Evolutionary conservation across 2,329 filamentous ascomycete species (phyloP).

Genomic region (Ophiosphaerella narmari): DNA sequence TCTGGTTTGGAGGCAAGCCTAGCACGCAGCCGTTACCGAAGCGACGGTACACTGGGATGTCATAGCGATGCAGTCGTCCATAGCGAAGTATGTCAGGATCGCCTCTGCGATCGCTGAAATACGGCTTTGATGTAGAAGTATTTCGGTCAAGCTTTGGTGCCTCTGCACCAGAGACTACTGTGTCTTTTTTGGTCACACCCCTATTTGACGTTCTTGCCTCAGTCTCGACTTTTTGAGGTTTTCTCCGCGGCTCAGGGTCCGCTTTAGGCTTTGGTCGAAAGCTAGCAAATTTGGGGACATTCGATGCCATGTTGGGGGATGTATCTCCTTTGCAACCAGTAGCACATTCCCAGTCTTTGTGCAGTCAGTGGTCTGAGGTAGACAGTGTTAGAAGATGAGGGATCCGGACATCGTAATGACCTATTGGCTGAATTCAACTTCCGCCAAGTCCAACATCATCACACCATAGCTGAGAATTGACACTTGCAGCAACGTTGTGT

Average conservation of each 20-base stretch:
- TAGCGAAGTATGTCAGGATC: slow-evolving; percentile 77
- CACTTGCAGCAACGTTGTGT: too few species aligned
- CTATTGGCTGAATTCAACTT: too few species aligned
- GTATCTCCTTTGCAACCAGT: too few species aligned
- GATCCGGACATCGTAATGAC: too few species aligned
- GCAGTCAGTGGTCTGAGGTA: too few species aligned
- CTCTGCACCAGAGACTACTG: slow-evolving; percentile 44
- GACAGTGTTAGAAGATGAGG: too few species aligned
- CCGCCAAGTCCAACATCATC: too few species aligned
- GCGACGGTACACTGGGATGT: slow-evolving; percentile 72
- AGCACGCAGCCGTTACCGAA: slow-evolving; percentile 71
- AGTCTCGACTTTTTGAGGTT: slow-evolving; percentile 10
- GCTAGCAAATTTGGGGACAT: slow-evolving; percentile 73
- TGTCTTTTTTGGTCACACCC: background rate
- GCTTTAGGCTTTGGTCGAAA: slow-evolving; percentile 63
- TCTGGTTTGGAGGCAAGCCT: slow-evolving; percentile 63
- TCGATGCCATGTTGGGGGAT: slow-evolving; percentile 24
- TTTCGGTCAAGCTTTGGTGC: slow-evolving; percentile 4
- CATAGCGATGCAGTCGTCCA: slow-evolving; percentile 72
- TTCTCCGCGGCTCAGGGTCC: slow-evolving; percentile 9
- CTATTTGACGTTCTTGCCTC: slow-evolving; percentile 7
- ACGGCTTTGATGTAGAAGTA: slow-evolving; percentile 13
- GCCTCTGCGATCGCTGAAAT: slow-evolving; percentile 68
- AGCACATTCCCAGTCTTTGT: background rate
- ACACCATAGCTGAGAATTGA: too few species aligned